phyloP scores from a whole-genome alignment of 192 early-diverging fungal genomes.

The Spizellomyces sp. region DNA sequence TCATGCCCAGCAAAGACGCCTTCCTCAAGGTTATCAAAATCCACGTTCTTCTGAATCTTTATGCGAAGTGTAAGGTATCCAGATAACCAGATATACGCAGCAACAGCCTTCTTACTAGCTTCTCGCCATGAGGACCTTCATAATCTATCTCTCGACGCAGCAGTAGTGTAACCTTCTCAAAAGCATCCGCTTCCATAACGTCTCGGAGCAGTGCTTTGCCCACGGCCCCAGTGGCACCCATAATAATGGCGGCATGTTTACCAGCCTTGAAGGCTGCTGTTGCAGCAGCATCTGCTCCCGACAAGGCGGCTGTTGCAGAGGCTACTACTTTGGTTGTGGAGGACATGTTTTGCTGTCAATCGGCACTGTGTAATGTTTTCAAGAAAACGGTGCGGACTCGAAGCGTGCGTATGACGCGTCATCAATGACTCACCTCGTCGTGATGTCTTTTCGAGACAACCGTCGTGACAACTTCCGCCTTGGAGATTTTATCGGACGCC shows the following conservation, averaged over 20 bases:
- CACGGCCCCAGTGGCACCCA: constrained; percentile 59
- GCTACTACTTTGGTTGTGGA: constrained; percentile 4
- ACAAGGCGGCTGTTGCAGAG: neutral
- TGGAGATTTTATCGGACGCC: no score
- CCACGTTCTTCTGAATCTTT: constrained; percentile 36
- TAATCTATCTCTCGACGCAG: constrained; percentile 53
- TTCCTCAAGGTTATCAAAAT: constrained; percentile 72
- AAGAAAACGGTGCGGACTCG: no score
- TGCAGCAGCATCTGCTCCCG: neutral
- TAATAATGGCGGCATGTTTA: constrained; percentile 33
- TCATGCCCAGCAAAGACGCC: constrained; percentile 45
- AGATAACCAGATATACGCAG: neutral
- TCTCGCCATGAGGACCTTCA: constrained; percentile 43
- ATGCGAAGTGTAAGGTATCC: neutral
- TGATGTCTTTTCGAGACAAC: no score
- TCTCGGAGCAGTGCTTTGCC: constrained; percentile 61
- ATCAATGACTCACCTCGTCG: no score
- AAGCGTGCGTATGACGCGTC: no score
- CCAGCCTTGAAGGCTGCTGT: neutral
- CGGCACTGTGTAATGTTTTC: no score
- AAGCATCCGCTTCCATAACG: constrained; percentile 46
- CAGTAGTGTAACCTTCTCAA: constrained; percentile 56
- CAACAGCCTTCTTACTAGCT: constrained; percentile 60
- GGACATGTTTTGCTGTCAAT: constrained; percentile 3
- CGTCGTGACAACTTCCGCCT: no score